Evolutionary conservation across 768 basidiomycete genomes (phyloP).

Genomic region (Serendipita sp.): DNA sequence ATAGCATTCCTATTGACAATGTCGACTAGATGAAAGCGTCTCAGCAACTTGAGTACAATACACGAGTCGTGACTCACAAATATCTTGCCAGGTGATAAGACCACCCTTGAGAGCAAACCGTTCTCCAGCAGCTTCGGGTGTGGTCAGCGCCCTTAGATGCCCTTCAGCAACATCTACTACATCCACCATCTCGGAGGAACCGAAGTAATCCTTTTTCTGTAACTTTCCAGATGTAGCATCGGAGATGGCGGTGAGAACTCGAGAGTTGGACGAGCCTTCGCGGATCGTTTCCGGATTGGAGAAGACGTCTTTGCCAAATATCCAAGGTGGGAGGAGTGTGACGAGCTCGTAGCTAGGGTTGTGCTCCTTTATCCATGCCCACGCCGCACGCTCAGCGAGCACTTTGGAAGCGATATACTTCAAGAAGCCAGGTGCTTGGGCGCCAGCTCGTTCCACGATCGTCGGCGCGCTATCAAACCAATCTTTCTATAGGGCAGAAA

Average conservation of each 20-base stretch:
- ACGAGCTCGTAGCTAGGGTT: slow-evolving; percentile 8
- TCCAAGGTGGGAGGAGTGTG: slow-evolving; percentile 5
- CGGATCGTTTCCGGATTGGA: not conserved
- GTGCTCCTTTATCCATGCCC: not conserved
- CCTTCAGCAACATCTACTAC: slow-evolving; percentile 41
- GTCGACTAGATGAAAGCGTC: not conserved
- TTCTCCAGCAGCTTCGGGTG: slow-evolving; percentile 36
- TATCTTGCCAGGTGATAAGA: slow-evolving; percentile 18
- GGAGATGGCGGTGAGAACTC: not conserved
- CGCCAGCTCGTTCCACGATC: not conserved
- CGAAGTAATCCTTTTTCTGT: not conserved
- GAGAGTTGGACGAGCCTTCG: not conserved
- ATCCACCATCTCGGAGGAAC: slow-evolving; percentile 16
- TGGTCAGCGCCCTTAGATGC: slow-evolving; percentile 36
- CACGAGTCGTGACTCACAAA: slow-evolving; percentile 11
- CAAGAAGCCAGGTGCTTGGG: not conserved
- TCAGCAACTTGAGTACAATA: not conserved
- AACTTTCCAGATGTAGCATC: not conserved
- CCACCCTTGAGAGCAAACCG: slow-evolving; percentile 35
- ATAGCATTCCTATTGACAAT: not conserved
- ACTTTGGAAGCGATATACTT: slow-evolving; percentile 7
- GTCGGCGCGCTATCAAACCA: slow-evolving; percentile 6
- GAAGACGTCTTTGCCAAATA: not conserved
- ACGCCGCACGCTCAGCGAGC: slow-evolving; percentile 5
- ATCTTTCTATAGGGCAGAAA: not conserved